Percentiles rank a stretch among this genome's conserved stretches.
Evolutionary conservation across 495 filamentous ascomycete genomes (phyloP).

Genomic region (Aspergillus baeticus): DNA sequence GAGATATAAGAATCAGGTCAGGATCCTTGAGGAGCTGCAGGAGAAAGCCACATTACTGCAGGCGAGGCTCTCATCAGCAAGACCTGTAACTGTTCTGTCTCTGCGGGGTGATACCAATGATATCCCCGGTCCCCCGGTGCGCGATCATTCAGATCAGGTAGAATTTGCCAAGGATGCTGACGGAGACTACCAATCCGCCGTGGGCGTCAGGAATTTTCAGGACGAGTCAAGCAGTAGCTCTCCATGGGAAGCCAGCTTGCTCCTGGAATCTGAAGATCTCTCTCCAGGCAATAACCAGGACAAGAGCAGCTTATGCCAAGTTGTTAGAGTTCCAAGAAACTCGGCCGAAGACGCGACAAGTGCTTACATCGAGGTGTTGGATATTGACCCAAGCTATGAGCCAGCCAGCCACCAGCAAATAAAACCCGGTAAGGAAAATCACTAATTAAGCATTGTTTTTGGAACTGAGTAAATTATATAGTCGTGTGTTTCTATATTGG

Average conservation of each 20-base stretch:
- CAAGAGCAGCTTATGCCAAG: too few species aligned
- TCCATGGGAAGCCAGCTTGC: too few species aligned
- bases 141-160: slow-evolving; percentile 69
- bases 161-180: not conserved
- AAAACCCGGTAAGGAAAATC: slow-evolving; percentile 60
- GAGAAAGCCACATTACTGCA: slow-evolving; percentile 81
- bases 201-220: too few species aligned
- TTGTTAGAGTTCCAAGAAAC: slow-evolving; percentile 22
- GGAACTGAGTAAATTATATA: slow-evolving; percentile 12
- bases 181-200: too few species aligned
- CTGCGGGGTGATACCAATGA: slow-evolving; percentile 81
- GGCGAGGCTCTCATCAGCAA: slow-evolving; percentile 94
- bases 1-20: slow-evolving; percentile 33
- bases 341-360: slow-evolving; percentile 59
- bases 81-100: slow-evolving; percentile 79
- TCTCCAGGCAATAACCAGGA: too few species aligned
- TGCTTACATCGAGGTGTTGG: slow-evolving; percentile 88
- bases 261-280: too few species aligned
- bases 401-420: slow-evolving; percentile 68
- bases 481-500: slow-evolving; percentile 89
- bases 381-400: slow-evolving; percentile 79
- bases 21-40: slow-evolving; percentile 85
- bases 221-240: too few species aligned
- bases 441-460: not conserved
- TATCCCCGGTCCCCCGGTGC: slow-evolving; percentile 82